Evolutionary conservation across 2,329 filamentous ascomycete species (phyloP).

Genomic region (Colletotrichum cordylinicola): DNA sequence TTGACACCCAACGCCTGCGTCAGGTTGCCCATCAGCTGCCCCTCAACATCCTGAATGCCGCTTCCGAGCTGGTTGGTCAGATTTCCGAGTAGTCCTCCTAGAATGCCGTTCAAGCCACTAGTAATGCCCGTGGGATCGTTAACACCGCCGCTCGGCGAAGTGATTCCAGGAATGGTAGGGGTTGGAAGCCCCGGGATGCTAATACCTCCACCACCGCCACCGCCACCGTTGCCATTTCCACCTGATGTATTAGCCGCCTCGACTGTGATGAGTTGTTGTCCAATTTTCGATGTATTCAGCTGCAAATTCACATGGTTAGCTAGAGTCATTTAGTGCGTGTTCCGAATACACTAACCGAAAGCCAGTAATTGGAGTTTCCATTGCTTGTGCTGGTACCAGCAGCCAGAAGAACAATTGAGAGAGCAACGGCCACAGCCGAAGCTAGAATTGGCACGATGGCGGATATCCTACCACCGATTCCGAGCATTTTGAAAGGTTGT

Average conservation of each 20-base stretch:
- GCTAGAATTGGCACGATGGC: conserved; percentile 14
- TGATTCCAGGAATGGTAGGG: neutral
- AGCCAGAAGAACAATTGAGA: conserved; percentile 19
- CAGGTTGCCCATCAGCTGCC: conserved; percentile 26
- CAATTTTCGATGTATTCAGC: conserved; percentile 25
- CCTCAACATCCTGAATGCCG: conserved; percentile 26
- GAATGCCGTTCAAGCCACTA: conserved; percentile 12
- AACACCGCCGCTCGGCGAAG: neutral
- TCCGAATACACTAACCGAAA: neutral
- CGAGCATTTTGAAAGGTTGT: neutral
- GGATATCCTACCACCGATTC: conserved; percentile 14
- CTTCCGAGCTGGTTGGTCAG: conserved; percentile 22
- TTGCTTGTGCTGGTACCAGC: conserved; percentile 8
- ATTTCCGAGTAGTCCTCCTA: conserved; percentile 23
- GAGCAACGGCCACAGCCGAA: conserved; percentile 40
- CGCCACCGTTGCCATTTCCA: conserved; percentile 2
- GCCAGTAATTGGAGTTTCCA: conserved; percentile 12
- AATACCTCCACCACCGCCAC: neutral
- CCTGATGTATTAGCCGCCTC: conserved; percentile 5
- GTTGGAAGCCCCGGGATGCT: neutral
- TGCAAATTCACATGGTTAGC: neutral
- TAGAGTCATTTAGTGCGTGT: accelerated
- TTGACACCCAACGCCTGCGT: conserved; percentile 24
- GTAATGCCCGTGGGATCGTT: conserved; percentile 8
- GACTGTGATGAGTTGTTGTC: conserved; percentile 21